phyloP scores from a whole-genome alignment of 2,329 filamentous ascomycete genomes.

The Pseudocercospora pini-densiflorae region DNA sequence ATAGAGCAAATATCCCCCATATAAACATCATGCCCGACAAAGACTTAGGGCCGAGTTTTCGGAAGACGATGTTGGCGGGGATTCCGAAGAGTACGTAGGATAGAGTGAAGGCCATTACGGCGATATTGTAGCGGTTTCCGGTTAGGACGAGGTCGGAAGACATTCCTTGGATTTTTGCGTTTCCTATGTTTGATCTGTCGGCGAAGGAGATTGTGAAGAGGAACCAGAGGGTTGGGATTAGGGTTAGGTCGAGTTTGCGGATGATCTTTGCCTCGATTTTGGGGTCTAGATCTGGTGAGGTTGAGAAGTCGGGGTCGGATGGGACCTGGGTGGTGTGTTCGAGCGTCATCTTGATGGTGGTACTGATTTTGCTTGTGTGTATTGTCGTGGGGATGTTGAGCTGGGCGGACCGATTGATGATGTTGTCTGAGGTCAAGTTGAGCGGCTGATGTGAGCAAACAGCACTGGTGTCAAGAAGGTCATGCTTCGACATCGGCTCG shows the following conservation, averaged over 20 bases:
- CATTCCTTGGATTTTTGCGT: conserved; percentile 36
- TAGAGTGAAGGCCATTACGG: conserved; percentile 43
- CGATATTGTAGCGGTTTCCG: conserved; percentile 37
- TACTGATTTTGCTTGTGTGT: not conserved
- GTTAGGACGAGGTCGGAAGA: conserved; percentile 18
- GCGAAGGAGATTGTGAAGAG: conserved; percentile 43
- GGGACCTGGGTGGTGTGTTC: not conserved
- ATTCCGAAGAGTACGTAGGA: conserved; percentile 45
- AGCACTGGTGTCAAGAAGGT: not conserved
- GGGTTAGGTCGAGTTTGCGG: conserved; percentile 18
- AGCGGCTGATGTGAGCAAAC: not conserved
- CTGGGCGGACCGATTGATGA: no score
- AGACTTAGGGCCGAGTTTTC: conserved; percentile 42
- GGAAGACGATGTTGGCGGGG: conserved; percentile 39
- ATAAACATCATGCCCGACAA: conserved; percentile 44
- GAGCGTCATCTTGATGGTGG: not conserved
- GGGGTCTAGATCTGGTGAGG: not conserved
- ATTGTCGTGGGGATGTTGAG: not conserved
- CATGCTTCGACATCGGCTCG: not conserved
- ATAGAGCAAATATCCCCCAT: conserved; percentile 45
- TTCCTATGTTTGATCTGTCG: conserved; percentile 39
- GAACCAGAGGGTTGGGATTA: conserved; percentile 46
- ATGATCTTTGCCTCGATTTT: not conserved
- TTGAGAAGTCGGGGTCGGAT: no score
- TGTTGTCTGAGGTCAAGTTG: not conserved